Evolutionary conservation across 305 asterid species (phyloP).

Genomic region (Fraxinus latifolia): DNA sequence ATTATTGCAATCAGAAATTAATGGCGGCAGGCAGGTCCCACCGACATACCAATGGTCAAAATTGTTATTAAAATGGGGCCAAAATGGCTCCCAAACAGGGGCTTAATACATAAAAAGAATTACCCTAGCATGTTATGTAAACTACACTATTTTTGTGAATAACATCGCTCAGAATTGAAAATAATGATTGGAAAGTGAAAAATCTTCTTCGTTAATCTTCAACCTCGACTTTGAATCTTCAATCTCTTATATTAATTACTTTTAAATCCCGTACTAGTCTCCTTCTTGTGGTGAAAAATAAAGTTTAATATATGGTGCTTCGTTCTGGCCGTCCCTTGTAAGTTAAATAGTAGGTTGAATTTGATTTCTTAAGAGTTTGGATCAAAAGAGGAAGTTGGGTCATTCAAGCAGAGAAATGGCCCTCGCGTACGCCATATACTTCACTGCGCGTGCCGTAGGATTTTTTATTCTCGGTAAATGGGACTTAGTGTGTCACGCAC

Average conservation of each 20-base stretch:
- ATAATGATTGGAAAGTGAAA: background rate
- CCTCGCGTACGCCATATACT: background rate
- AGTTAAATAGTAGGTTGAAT: background rate
- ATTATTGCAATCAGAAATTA: no score
- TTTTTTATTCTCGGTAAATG: no score
- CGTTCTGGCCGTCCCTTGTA: background rate
- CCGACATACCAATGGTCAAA: no score
- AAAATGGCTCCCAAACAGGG: no score
- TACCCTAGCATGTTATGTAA: background rate
- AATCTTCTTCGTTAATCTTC: background rate
- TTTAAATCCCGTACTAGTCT: no score
- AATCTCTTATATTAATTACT: no score
- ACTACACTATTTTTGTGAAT: background rate
- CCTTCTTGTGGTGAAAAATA: background rate
- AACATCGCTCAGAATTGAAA: background rate
- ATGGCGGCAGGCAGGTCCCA: no score
- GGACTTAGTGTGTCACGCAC: no score
- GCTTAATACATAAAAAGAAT: background rate
- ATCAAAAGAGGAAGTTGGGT: background rate
- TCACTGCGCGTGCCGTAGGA: background rate
- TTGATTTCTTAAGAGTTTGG: background rate
- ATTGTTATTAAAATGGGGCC: no score
- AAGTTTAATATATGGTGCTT: background rate
- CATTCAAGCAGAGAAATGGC: background rate
- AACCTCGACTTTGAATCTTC: background rate